Base-by-base conservation (phyloP, 2,329 filamentous ascomycete species). In the Trichoderma polysporum region DNA sequence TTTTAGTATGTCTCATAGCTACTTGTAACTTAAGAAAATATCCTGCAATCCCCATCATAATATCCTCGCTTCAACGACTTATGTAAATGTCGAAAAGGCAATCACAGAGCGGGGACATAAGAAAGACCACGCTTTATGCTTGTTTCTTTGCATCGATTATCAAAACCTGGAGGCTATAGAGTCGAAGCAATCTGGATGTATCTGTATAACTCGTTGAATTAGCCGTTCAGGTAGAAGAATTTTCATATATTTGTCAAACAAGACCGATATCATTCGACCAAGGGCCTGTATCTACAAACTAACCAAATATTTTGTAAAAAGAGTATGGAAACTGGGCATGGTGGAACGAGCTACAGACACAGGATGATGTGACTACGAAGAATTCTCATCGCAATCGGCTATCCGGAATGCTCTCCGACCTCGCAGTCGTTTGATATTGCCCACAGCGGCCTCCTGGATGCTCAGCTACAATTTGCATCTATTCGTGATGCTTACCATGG, bases 251-350 rank as follows among this genome's bases (percentile, higher is more conserved):
- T n/a, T n/a, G n/a, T n/a, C n/a, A n/a, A n/a, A n/a, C n/a, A n/a
- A n/a, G n/a, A n/a, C n/a, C n/a, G n/a, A n/a, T n/a, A n/a, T n/a
- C n/a, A 10, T 41, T 8, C 7, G 19, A n/a, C 10, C 4, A 10
- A 19, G 19, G 22, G 7, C 41, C 41, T 22, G 3, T 22, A 22
- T 10, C n/a, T 3, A 10, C 3, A 22, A 45, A 12, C n/a, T n/a
- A n/a, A n/a, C 9, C 9, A 5, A 22, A 3, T 0, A 15, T 15
- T 22, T 1, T 19, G 0, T 8, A 19, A 15, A 13, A 8, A 1
- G 17, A 25, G 4, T 12, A 3, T 3, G 39, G 39, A 22, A 22
- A 22, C 22, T 2, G 37, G 15, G 3, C 25, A 45, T 27, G 17
- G 25, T n/a, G 4, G 31, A 33, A 35, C n/a, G n/a, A 4, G 13